A percentile compares a stretch with the other conserved stretches of the same genome.
Conservation (phyloP, 805 yeast genomes). For the Grigorovia jiainica region DNA sequence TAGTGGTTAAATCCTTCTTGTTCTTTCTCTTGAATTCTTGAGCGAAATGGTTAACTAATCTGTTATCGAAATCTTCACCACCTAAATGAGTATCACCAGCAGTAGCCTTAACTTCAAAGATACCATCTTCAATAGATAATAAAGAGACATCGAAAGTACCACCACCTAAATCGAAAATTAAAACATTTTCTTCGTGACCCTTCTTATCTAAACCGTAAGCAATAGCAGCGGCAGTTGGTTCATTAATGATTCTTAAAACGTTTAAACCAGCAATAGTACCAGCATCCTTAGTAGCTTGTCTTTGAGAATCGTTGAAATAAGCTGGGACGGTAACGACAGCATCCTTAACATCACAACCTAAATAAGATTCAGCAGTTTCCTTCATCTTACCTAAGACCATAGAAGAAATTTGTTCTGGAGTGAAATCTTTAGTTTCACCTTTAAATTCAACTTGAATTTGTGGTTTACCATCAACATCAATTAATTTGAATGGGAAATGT, state of each 20-base stretch:
- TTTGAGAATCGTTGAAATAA: constrained; percentile 91
- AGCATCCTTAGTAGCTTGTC: constrained; percentile 96
- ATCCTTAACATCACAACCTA: constrained; percentile 75
- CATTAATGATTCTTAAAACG: constrained; percentile 88
- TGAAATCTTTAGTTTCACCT: constrained; percentile 77
- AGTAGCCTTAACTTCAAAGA: constrained; percentile 94
- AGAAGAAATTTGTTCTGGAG: constrained; percentile 92
- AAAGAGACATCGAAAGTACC: constrained; percentile 98
- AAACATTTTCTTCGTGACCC: constrained; percentile 75
- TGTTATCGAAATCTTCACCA: constrained; percentile 97
- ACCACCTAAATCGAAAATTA: constrained; percentile 95
- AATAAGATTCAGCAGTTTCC: constrained; percentile 85
- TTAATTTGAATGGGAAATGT: constrained; percentile 81
- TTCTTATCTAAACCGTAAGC: constrained; percentile 83
- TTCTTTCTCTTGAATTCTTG: constrained; percentile 96
- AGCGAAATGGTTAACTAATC: constrained; percentile 88
- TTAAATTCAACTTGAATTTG: constrained; percentile 77
- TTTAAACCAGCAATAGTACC: constrained; percentile 92
- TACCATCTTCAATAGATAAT: constrained; percentile 89
- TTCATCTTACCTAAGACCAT: constrained; percentile 90
- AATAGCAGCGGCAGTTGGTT: constrained; percentile 95
- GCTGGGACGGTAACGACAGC: constrained; percentile 96
- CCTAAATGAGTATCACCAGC: constrained; percentile 80
- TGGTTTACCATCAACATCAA: constrained; percentile 79
- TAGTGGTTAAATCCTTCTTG: constrained; percentile 85